Evolutionary conservation across 148 eudicot species (phyloP), one percentile per base, ranked within the genome.

Genomic region (Rhododendron ferrugineum): DNA sequence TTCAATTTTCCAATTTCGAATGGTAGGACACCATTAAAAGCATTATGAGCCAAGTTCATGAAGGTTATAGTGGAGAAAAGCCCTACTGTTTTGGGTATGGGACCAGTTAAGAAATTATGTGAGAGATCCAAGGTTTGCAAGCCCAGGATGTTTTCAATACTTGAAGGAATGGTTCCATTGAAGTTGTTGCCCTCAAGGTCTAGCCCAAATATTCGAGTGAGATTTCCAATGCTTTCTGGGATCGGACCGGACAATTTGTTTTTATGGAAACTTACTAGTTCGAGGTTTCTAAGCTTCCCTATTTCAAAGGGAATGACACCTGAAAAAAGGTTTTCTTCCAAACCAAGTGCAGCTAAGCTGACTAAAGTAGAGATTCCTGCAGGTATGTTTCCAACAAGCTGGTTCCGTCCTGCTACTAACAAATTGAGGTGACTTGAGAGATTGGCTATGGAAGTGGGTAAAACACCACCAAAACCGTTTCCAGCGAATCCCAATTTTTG

Each of bases 251-350:
- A 46, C 5, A 87, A 16, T 28, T n/a, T 85, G 60, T 85, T 88
- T 64, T 26, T 23, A 5, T 11, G 0, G 7, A 75, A 32, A 2
- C 36, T 9, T 18, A 37, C 9, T 7, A 0, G 0, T 75, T 18
- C 79, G 1, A 75, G 42, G 73, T 64, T 46, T 15, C 44, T 85
- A 11, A 88, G 85, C 78, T 82, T 85, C 16, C 83, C 87, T 6
- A 88, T 22, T 60, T 88, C 87, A 15, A 9, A 76, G 20, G 89
- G 87, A 34, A 88, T 82, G n/a, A 79, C 36, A 16, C 89, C 89
- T 3, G 62, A 22, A 10, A 85, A 2, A 36, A 49, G 23, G 46
- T 88, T 88, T 0, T 2, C 2, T 0, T 4, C 40, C 1, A 85
- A 68, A 2, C 3, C 4, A 11, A 87, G 18, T 2, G 0, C 2